Evolutionary conservation across 139 green algal species (phyloP).

Genomic region (Chlorella sp.): DNA sequence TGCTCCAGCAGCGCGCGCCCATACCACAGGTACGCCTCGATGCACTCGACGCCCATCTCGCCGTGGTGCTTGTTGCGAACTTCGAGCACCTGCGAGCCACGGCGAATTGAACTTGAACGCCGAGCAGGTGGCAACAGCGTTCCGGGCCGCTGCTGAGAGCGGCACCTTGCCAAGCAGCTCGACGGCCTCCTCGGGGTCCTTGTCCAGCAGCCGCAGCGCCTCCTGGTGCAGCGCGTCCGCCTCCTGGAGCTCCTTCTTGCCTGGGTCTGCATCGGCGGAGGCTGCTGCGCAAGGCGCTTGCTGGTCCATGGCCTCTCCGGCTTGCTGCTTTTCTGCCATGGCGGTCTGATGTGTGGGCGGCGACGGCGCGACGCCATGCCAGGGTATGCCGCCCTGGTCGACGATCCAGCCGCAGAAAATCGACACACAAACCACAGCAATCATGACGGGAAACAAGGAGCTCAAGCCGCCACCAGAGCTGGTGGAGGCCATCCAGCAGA

Average conservation of each 20-base stretch:
- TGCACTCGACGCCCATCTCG: constrained; percentile 19
- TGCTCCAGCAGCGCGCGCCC: constrained; percentile 33
- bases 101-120: not conserved
- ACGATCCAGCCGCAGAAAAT: no score
- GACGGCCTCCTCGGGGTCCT: constrained; percentile 18
- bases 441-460: no score
- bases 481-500: no score
- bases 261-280: no score
- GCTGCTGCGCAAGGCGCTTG: no score
- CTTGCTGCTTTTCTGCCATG: no score
- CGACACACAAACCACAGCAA: no score
- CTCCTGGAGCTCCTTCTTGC: not conserved
- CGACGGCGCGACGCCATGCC: no score
- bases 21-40: constrained; percentile 36
- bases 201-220: constrained; percentile 19
- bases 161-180: constrained; percentile 15
- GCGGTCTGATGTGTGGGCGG: no score
- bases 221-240: constrained; percentile 4
- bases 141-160: not conserved
- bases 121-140: not conserved
- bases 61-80: constrained; percentile 23
- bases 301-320: no score
- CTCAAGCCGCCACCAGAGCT: no score
- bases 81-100: constrained; percentile 19
- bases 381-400: no score